Conservation (phyloP, 257 asterid genomes). For the Solanum appendiculatum region DNA sequence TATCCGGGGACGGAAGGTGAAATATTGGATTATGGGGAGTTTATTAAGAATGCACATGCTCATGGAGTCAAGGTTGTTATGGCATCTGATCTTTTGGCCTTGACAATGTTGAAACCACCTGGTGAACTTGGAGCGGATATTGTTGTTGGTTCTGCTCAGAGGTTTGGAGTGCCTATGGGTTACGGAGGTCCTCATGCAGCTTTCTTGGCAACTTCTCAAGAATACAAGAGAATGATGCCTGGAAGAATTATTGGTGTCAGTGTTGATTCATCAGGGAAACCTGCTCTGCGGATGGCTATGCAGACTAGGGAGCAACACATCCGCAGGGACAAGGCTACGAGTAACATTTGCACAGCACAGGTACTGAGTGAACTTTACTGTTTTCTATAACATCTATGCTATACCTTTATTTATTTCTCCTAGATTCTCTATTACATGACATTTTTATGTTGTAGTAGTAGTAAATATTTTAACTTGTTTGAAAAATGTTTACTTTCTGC, state of each 20-base stretch:
- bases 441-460: neutral
- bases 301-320: conserved; percentile 99
- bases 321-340: conserved; percentile 96
- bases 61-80: conserved; percentile 92
- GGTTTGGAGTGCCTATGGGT: conserved; percentile 99
- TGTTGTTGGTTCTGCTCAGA: conserved; percentile 95
- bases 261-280: conserved; percentile 88
- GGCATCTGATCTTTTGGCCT: conserved; percentile 89
- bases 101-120: conserved; percentile 90
- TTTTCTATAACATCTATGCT: neutral
- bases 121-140: conserved; percentile 95
- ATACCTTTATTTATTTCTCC: neutral
- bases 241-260: conserved; percentile 98
- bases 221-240: conserved; percentile 99
- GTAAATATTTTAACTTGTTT: neutral
- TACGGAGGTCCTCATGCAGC: conserved; percentile 99
- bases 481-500: neutral
- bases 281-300: conserved; percentile 99
- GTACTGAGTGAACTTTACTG: conserved; percentile 16
- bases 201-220: conserved; percentile 96
- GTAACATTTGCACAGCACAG: conserved; percentile 99
- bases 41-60: conserved; percentile 85
- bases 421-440: neutral
- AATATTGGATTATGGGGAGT: conserved; percentile 72
- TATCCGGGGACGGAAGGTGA: conserved; percentile 99